These are phyloP conservation scores for Antitrichia curtipendula DNA, from an alignment of 225 moss, liverwort and hornwort genomes.

Conservation along the genomic window DNA sequence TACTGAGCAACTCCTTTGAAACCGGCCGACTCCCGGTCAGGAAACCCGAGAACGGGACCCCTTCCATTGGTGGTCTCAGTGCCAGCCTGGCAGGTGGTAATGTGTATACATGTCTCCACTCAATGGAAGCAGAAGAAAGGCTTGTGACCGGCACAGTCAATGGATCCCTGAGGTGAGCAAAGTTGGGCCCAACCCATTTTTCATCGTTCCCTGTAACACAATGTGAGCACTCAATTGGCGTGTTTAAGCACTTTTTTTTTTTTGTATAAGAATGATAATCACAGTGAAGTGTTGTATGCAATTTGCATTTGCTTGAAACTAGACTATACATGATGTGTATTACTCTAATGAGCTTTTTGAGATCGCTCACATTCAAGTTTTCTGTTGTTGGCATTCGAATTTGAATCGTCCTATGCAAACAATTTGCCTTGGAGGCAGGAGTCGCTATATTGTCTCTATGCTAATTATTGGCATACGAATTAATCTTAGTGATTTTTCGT, in stretches of 20 bases:
- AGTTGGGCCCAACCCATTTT: not conserved
- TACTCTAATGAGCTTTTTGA: not conserved
- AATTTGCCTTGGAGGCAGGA: not conserved
- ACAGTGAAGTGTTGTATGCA: not conserved
- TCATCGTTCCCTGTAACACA: not conserved
- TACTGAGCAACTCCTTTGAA: slow-evolving; percentile 29
- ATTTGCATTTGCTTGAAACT: not conserved
- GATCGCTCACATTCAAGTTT: not conserved
- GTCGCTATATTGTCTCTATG: not conserved
- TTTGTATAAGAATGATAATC: not conserved
- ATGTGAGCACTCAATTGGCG: not conserved
- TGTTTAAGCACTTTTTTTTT: not conserved
- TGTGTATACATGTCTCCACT: slow-evolving; percentile 62
- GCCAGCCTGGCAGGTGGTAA: slow-evolving; percentile 38
- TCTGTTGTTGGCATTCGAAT: not conserved
- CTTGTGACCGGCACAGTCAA: slow-evolving; percentile 59
- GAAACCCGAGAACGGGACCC: slow-evolving; percentile 21
- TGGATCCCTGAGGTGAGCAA: slow-evolving; percentile 55
- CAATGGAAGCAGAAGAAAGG: slow-evolving; percentile 68
- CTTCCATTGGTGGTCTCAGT: slow-evolving; percentile 19
- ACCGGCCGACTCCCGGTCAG: slow-evolving; percentile 14
- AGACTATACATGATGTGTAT: not conserved
- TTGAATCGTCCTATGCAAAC: not conserved
- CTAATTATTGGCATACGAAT: not conserved
- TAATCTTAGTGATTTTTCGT: not conserved